A percentile compares a stretch with the other conserved stretches of the same genome.
These are phyloP conservation scores for Backusella westeae DNA, from an alignment of 192 early-diverging fungal genomes.

Conservation along the genomic window DNA sequence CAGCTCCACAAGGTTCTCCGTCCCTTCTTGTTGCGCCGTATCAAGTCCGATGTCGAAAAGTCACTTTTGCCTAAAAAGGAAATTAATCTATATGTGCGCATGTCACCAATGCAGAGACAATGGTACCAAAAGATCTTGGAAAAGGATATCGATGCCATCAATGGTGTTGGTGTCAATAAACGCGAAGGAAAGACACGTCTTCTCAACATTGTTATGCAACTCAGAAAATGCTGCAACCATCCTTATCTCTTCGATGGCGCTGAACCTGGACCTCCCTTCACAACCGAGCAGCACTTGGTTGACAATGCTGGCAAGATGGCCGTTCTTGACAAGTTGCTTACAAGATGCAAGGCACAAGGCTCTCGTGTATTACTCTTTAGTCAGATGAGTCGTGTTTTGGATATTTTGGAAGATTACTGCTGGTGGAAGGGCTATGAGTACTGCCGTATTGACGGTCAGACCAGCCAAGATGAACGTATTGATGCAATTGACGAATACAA, in stretches of 20 bases:
- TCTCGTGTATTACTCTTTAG: slow-evolving; percentile 95
- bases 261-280: slow-evolving; percentile 96
- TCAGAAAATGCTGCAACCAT: slow-evolving; percentile 96
- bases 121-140: slow-evolving; percentile 96
- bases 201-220: slow-evolving; percentile 93
- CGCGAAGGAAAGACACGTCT: slow-evolving; percentile 87
- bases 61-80: slow-evolving; percentile 93
- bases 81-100: slow-evolving; percentile 87
- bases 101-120: slow-evolving; percentile 92
- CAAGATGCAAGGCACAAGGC: slow-evolving; percentile 77
- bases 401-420: slow-evolving; percentile 98
- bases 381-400: slow-evolving; percentile 98
- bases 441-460: slow-evolving; percentile 97
- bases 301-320: slow-evolving; percentile 95
- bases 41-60: slow-evolving; percentile 97
- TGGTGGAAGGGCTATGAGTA: slow-evolving; percentile 88
- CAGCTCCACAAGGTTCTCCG: slow-evolving; percentile 65
- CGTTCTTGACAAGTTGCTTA: slow-evolving; percentile 87
- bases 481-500: slow-evolving; percentile 93
- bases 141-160: slow-evolving; percentile 97
- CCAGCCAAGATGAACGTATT: slow-evolving; percentile 91
- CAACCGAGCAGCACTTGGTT: slow-evolving; percentile 94
- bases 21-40: slow-evolving; percentile 85
- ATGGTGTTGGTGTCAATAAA: slow-evolving; percentile 69
- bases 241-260: slow-evolving; percentile 88